Evolutionary conservation across 73 alveolate species (phyloP), one percentile per base, ranked within the genome.

Genomic region (Diophrys appendiculata): DNA sequence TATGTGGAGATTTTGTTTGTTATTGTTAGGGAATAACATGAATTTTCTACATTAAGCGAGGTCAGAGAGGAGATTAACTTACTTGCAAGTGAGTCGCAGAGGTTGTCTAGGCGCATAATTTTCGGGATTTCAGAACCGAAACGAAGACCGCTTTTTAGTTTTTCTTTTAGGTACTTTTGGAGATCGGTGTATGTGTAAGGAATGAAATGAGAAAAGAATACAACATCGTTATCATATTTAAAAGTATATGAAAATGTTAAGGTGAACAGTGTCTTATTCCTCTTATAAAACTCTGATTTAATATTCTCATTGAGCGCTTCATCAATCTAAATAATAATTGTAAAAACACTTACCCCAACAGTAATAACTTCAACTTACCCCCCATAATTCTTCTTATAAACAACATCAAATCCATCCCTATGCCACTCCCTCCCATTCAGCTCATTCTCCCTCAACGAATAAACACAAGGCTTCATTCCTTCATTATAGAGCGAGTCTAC

Each of bases 131-230:
- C 78, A n/a, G n/a, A n/a, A n/a, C n/a, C n/a, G n/a, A n/a, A n/a
- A n/a, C n/a, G n/a, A n/a, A n/a, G n/a, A 8, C 71, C 73, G 2
- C 71, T 23, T 13, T 68, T 60, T 65, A 72, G 24, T 33, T 68
- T 43, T 11, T 33, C 0, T 22, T 60, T 78, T 32, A 87, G 68
- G 30, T 31, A 64, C 26, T 80, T 53, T n/a, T 84, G 81, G 52
- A 91, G 77, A 80, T 94, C 97, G 22, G 96, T 77, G 68, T 87
- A 82, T 0, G 98, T 94, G 71, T 84, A 94, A 1, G 98, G 98
- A 73, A 80, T 86, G 73, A 92, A 94, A 80, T 94, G 95, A 30
- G 96, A 87, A 72, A 94, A 94, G 89, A 82, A 94, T 33, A 94
- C 96, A 43, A 72, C 88, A 65, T 94, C 98, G 60, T 94, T 77